A percentile compares a stretch with the other conserved stretches of the same genome.
phyloP scores from a whole-genome alignment of 805 yeast species.

The Blastobotrys terrestris region DNA sequence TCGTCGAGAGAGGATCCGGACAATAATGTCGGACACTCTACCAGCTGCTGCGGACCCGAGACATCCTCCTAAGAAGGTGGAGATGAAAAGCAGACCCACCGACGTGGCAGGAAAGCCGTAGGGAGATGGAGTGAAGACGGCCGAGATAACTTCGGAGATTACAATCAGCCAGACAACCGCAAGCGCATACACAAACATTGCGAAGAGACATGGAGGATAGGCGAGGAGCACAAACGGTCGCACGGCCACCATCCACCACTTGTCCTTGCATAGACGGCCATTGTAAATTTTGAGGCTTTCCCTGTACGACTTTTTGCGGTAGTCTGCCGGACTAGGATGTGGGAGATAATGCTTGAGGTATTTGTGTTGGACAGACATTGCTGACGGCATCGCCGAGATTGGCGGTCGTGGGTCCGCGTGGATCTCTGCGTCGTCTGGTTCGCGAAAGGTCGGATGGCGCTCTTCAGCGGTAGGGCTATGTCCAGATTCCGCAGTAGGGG shows the following conservation, averaged over 20 bases:
- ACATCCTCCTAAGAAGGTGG: conserved; percentile 53
- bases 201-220: conserved; percentile 48
- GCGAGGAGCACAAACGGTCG: conserved; percentile 46
- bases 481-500: no score
- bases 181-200: conserved; percentile 46
- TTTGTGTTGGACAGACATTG: background rate
- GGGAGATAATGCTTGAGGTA: background rate
- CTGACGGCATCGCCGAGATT: background rate
- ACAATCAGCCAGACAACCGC: conserved; percentile 62
- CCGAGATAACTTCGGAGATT: conserved; percentile 50
- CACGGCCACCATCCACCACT: conserved; percentile 50
- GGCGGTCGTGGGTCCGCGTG: background rate
- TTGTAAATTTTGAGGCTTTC: conserved; percentile 38
- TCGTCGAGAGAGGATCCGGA: conserved; percentile 37
- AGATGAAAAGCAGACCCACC: conserved; percentile 48
- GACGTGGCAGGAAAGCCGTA: conserved; percentile 41
- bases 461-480: background rate
- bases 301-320: conserved; percentile 23
- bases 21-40: conserved; percentile 42
- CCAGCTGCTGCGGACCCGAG: conserved; percentile 54
- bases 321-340: background rate
- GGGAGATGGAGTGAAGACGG: conserved; percentile 41
- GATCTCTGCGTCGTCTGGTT: background rate
- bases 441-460: conserved; percentile 3
- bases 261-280: conserved; percentile 46